Base-by-base conservation (phyloP, 169 alveolate species). In the Eimeria falciformis region DNA sequence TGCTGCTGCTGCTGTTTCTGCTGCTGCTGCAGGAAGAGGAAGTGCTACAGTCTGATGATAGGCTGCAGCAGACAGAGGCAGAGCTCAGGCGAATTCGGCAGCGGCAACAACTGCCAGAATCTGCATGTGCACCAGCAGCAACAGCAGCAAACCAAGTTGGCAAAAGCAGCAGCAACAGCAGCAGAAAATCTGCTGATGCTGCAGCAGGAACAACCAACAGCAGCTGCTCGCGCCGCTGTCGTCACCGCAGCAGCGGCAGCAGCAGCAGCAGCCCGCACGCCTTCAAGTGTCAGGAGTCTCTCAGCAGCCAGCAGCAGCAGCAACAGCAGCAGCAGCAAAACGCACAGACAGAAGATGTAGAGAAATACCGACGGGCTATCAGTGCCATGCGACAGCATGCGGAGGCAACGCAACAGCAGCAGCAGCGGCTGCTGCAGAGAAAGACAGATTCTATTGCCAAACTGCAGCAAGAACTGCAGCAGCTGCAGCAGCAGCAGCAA, bases 401-500 rank as follows among this genome's bases (percentile, higher is more conserved):
- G 0, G 83, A 71, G 56, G 83, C 83, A 29, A 43, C 40, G 83
- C 83, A 71, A 56, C 83, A 71, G 83, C 83, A 71, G 83, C 83
- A 71, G 29, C 83, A 71, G 29, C 83, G 21, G 83, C 58, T 33
- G 83, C 56, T 71, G 83, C 83, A 43, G 56, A 5, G 83, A 18
- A 71, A 71, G 27, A 5, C 62, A 21, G 56, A 43, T 29, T 29
- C 83, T 33, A n/a, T 71, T 0, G 83, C 56, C 33, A 29, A 27
- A 0, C 83, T 71, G 83, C 83, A 43, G 83, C 83, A 71, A 56
- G 58, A 71, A 18, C 83, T 71, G 83, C 83, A 71, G 83, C 83
- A 37, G 83, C 33, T 71, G 83, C 83, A 71, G 83, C 83, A 71
- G 56, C 83, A 37, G 33, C 83, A 71, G n/a, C 83, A 71, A 56